phyloP scores from a whole-genome alignment of 1,139 yeast species.

The Saccharomyces pastorianus region DNA sequence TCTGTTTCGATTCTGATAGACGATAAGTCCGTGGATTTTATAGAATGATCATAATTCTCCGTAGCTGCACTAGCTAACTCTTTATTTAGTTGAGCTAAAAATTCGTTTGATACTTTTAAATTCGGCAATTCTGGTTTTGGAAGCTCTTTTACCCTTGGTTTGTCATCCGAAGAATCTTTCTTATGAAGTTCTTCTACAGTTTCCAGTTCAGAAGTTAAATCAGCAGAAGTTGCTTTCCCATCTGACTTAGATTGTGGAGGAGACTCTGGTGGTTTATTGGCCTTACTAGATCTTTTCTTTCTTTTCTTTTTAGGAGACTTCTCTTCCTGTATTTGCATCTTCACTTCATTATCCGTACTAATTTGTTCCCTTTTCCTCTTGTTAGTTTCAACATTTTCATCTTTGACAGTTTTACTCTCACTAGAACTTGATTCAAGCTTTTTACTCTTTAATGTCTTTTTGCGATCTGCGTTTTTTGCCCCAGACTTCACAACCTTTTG shows the following conservation, averaged over 20 bases:
- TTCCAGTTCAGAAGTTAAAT: neutral
- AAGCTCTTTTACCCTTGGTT: neutral
- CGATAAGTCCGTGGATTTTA: neutral
- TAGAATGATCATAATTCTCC: neutral
- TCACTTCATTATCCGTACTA: neutral
- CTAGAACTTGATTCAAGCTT: neutral
- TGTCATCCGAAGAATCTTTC: neutral
- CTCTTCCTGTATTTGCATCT: neutral
- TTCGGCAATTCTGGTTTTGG: constrained; percentile 9
- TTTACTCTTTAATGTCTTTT: neutral
- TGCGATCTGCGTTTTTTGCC: neutral
- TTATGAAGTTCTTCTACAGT: neutral
- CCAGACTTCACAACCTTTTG: neutral
- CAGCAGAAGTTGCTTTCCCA: neutral
- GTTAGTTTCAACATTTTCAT: neutral
- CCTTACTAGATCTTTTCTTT: neutral
- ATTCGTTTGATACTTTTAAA: constrained; percentile 11
- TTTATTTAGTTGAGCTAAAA: constrained; percentile 4
- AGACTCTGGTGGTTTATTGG: neutral
- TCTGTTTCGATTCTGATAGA: neutral
- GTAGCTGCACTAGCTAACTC: constrained; percentile 1
- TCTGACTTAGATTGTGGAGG: neutral
- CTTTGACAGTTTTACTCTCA: neutral
- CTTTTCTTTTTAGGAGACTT: constrained; percentile 1
- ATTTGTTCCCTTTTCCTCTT: neutral